phyloP scores from a whole-genome alignment of 2,329 filamentous ascomycete genomes.

The Aspergillus spinulosporus region DNA sequence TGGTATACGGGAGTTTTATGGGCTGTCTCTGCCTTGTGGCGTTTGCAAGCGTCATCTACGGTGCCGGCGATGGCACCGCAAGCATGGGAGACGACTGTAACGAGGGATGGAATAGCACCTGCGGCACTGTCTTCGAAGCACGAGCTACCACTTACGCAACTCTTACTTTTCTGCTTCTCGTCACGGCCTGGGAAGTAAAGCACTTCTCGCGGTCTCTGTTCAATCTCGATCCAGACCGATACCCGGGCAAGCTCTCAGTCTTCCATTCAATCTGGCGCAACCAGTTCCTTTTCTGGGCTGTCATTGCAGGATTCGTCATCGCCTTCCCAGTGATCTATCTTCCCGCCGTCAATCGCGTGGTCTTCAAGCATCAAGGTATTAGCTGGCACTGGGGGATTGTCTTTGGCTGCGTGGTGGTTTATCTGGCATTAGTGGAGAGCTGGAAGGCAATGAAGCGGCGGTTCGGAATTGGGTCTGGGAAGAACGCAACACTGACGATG shows the following conservation, averaged over 20 bases:
- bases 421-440: constrained; percentile 61
- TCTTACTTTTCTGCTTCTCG: constrained; percentile 71
- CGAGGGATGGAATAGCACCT: constrained; percentile 48
- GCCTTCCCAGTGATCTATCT: constrained; percentile 65
- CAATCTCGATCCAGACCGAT: constrained; percentile 54
- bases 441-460: constrained; percentile 67
- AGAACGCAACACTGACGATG: constrained; percentile 31
- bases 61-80: constrained; percentile 39
- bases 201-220: constrained; percentile 74
- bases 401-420: constrained; percentile 59
- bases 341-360: constrained; percentile 62
- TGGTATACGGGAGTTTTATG: constrained; percentile 49
- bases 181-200: constrained; percentile 77
- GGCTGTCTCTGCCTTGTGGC: constrained; percentile 44
- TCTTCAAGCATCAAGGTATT: constrained; percentile 67
- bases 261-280: constrained; percentile 67
- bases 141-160: constrained; percentile 73
- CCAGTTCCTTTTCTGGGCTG: constrained; percentile 68
- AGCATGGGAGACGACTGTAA: constrained; percentile 60
- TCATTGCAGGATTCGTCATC: constrained; percentile 56
- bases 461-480: constrained; percentile 36
- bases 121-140: constrained; percentile 63
- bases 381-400: constrained; percentile 70
- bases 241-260: constrained; percentile 65
- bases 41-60: constrained; percentile 43